These are phyloP conservation scores for Drosera capensis DNA, from an alignment of 148 eudicot genomes.

Conservation along the genomic window DNA sequence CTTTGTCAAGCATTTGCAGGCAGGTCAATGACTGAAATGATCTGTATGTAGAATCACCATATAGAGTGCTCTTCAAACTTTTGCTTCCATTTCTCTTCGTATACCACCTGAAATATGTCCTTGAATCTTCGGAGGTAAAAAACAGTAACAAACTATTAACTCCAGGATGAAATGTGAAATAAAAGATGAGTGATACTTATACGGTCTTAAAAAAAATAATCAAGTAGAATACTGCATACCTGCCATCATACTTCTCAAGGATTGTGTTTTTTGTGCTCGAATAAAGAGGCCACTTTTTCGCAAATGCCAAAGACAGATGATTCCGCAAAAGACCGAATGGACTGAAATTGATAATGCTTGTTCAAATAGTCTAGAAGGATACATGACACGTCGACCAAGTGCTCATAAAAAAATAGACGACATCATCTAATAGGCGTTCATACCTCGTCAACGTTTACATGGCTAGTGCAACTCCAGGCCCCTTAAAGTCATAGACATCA, in stretches of 20 bases:
- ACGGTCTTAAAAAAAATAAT: background rate
- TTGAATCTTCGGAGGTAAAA: conserved; percentile 36
- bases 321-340: background rate
- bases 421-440: background rate
- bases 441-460: conserved; percentile 78
- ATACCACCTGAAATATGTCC: conserved; percentile 10
- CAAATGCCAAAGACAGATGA: background rate
- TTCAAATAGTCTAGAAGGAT: background rate
- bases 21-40: background rate
- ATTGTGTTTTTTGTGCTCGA: conserved; percentile 28
- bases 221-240: background rate
- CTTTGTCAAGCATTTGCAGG: conserved; percentile 4
- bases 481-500: background rate
- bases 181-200: background rate
- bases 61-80: conserved; percentile 8
- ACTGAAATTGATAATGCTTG: conserved; percentile 5
- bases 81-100: background rate
- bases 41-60: conserved; percentile 35
- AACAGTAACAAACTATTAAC: background rate
- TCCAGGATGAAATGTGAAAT: background rate
- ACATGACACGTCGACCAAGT: too few relatives aligned
- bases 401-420: background rate
- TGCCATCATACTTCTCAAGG: background rate
- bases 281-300: conserved; percentile 17
- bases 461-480: background rate